These are phyloP conservation scores for Platanthera guangdongensis DNA, from an alignment of 106 monocot genomes.

Conservation along the genomic window DNA sequence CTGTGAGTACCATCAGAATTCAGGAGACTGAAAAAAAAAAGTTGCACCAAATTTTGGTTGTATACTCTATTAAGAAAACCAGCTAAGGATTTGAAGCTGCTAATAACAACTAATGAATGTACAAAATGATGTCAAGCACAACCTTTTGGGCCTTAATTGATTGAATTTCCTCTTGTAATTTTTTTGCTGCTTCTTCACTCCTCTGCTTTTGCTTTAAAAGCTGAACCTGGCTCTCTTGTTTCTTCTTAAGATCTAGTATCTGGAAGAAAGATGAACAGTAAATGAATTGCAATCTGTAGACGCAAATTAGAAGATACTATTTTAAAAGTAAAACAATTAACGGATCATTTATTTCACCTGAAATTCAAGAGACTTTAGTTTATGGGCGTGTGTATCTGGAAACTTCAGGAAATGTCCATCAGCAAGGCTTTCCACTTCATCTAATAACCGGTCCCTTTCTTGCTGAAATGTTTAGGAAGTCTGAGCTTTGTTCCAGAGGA, in stretches of 20 bases:
- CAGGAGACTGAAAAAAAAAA: not conserved
- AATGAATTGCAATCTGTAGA: not conserved
- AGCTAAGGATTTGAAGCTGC: not conserved
- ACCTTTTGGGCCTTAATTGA: conserved; percentile 96
- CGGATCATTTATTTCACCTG: conserved; percentile 40
- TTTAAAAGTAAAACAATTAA: conserved; percentile 1
- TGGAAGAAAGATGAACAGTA: conserved; percentile 13
- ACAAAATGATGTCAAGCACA: not conserved
- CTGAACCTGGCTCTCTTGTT: conserved; percentile 96
- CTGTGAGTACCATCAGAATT: conserved; percentile 1
- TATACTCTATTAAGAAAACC: not conserved
- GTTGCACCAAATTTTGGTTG: not conserved
- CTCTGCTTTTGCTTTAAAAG: conserved; percentile 96
- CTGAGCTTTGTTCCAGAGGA: not conserved
- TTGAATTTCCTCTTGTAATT: conserved; percentile 95
- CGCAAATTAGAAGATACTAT: not conserved
- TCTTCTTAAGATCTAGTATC: conserved; percentile 96
- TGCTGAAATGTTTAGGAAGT: conserved; percentile 46
- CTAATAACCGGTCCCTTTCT: conserved; percentile 74
- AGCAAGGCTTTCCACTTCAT: conserved; percentile 84
- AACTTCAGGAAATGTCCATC: conserved; percentile 63
- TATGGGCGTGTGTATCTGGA: conserved; percentile 66
- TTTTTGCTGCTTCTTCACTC: conserved; percentile 95
- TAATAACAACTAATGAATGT: not conserved
- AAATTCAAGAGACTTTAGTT: conserved; percentile 85